Conservation (phyloP, 352 stramenopile species). For the Phytopythium kandeliae region DNA sequence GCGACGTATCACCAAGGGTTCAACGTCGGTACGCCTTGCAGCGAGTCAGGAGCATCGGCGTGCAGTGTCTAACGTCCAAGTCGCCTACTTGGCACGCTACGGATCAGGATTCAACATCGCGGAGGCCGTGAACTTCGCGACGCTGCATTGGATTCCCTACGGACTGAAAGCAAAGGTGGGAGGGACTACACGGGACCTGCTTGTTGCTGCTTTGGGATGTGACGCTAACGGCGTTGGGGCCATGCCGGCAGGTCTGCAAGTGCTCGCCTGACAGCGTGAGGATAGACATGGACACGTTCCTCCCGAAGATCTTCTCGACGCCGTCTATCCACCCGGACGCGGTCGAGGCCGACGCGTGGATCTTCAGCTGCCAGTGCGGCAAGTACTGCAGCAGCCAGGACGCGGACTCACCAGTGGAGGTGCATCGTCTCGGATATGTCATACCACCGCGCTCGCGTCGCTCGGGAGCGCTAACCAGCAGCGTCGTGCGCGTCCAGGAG, state of each 20-base stretch:
- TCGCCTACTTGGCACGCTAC: too few relatives aligned
- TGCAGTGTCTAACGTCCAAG: not conserved
- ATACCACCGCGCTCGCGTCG: too few relatives aligned
- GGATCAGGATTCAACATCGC: conserved; percentile 91
- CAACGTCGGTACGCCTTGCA: conserved; percentile 59
- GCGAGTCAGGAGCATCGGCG: not conserved
- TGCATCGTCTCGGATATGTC: conserved; percentile 13
- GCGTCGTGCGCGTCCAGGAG: conserved; percentile 21
- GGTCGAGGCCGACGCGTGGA: conserved; percentile 55
- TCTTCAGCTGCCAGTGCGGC: conserved; percentile 66
- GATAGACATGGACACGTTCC: conserved; percentile 84
- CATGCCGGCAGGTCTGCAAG: conserved; percentile 60
- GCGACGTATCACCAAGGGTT: conserved; percentile 87
- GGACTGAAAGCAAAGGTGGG: conserved; percentile 71
- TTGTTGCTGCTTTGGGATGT: not conserved
- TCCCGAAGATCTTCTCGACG: conserved; percentile 58
- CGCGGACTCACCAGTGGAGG: conserved; percentile 40
- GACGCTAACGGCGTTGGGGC: not conserved
- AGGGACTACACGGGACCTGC: not conserved
- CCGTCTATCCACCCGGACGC: conserved; percentile 18
- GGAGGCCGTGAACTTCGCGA: conserved; percentile 89
- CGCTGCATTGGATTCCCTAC: conserved; percentile 76
- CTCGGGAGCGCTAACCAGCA: too few relatives aligned
- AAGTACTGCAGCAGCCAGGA: conserved; percentile 65
- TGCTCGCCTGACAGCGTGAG: conserved; percentile 76